Conservation (phyloP, 2,329 filamentous ascomycete genomes). For the Graphiopsis chlorocephala region DNA sequence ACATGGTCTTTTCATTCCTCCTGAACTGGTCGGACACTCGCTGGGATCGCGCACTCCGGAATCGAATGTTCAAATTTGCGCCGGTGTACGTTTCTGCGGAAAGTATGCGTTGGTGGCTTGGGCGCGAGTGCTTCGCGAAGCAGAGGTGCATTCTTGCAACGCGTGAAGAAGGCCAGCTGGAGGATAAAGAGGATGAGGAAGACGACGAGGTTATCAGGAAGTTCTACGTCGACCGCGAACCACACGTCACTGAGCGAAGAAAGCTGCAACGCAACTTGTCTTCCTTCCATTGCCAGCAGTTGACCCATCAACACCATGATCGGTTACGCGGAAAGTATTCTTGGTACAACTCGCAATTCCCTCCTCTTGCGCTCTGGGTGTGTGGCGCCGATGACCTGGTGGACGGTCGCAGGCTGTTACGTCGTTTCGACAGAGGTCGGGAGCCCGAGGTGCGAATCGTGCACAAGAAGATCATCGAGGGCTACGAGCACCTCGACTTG, state of each 20-base stretch:
- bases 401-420: slow-evolving; percentile 71
- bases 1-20: slow-evolving; percentile 83
- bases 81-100: slow-evolving; percentile 88
- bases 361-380: slow-evolving; percentile 86
- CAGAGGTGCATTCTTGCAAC: slow-evolving; percentile 87
- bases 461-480: slow-evolving; percentile 76
- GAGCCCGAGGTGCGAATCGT: slow-evolving; percentile 81
- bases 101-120: slow-evolving; percentile 94
- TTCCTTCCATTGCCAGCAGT: slow-evolving; percentile 29
- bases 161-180: slow-evolving; percentile 63
- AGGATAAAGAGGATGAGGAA: slow-evolving; percentile 52
- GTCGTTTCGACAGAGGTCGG: slow-evolving; percentile 69
- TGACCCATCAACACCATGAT: slow-evolving; percentile 32
- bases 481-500: slow-evolving; percentile 91
- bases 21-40: slow-evolving; percentile 83
- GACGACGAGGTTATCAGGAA: slow-evolving; percentile 40
- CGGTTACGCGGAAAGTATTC: slow-evolving; percentile 47
- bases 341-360: slow-evolving; percentile 79
- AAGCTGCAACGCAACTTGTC: slow-evolving; percentile 32
- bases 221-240: slow-evolving; percentile 31
- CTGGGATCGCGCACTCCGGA: slow-evolving; percentile 76
- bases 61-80: slow-evolving; percentile 87
- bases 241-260: slow-evolving; percentile 26
- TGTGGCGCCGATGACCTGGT: slow-evolving; percentile 80
- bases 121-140: slow-evolving; percentile 76